Percentiles rank a stretch among this genome's conserved stretches.
These are phyloP conservation scores for Pythium utonaiense DNA, from an alignment of 352 stramenopile genomes.

Conservation along the genomic window DNA sequence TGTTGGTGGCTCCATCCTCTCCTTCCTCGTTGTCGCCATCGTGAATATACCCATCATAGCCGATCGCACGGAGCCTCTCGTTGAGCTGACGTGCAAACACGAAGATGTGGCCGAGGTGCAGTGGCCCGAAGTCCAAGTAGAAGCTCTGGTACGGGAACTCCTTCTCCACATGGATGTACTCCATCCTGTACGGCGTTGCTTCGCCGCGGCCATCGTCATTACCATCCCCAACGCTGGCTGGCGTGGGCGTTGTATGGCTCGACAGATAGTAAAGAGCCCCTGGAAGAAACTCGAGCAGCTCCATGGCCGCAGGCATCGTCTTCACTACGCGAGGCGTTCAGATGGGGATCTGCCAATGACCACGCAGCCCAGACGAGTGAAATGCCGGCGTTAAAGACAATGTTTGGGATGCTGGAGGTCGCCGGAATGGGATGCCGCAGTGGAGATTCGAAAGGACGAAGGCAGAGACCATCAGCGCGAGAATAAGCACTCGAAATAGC, in stretches of 20 bases:
- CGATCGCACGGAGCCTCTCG: constrained; percentile 37
- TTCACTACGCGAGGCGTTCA: too few species aligned
- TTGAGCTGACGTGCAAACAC: constrained; percentile 84
- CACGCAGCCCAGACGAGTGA: neutral
- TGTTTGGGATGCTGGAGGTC: neutral
- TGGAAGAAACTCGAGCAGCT: constrained; percentile 33
- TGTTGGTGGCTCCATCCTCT: neutral
- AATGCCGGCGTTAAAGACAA: constrained; percentile 4
- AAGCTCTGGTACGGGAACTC: constrained; percentile 92
- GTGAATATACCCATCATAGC: constrained; percentile 4
- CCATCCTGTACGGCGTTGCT: neutral
- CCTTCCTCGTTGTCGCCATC: neutral
- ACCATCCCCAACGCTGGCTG: neutral
- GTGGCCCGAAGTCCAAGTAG: constrained; percentile 94
- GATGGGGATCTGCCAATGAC: too few species aligned
- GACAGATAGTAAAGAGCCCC: constrained; percentile 34
- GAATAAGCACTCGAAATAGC: constrained; percentile 1
- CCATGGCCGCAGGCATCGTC: constrained; percentile 6
- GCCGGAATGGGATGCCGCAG: neutral
- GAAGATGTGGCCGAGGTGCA: constrained; percentile 91
- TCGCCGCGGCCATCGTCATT: constrained; percentile 1
- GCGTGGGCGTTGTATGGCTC: constrained; percentile 2
- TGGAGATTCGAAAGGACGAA: neutral
- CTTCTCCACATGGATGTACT: constrained; percentile 27
- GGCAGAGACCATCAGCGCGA: neutral